Evolutionary conservation across 768 basidiomycete genomes (phyloP), one percentile per base, ranked within the genome.

Genomic region (Aureoboletus auriporus): DNA sequence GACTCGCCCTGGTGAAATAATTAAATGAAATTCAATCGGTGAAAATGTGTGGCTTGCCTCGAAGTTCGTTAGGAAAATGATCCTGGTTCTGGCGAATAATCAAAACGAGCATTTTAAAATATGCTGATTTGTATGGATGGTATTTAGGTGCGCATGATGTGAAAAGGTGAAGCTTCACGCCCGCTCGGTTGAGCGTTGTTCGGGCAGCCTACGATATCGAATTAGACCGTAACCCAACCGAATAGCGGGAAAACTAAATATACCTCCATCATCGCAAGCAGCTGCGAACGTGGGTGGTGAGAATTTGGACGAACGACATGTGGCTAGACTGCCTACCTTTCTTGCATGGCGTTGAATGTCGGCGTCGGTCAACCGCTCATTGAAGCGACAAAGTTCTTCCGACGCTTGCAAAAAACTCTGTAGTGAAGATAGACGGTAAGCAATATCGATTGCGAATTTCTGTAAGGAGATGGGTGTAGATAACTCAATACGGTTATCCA

Each of bases 241-340:
- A 46, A 29, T 11, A 33, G 9, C 30, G 28, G 44, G 52, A 17
- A 38, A 55, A 46, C 43, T 50, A 51, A 55, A 55, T 49, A 66
- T 71, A 81, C 79, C 78, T 81, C 78, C 40, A 74, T 66, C 50
- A 81, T 54, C 20, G 69, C 64, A 43, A 81, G 68, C 43, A 81
- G 67, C 79, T 81, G 53, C 41, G 27, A 43, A 44, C n/a, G 28
- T 38, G 27, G 13, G 26, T 2, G 35, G 23, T 57, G 29, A 57
- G 49, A 53, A 44, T 46, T 37, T 16, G 46, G 35, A 30, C 5
- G 6, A 43, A 23, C 5, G 3, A 17, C 29, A 30, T 50, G 39
- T 16, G 35, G 20, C 37, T 34, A 33, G 2, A 17, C 23, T 5
- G 11, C 38, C 37, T 42, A 62, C 67, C 58, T 67, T 67, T 58